Percentiles rank a stretch among this genome's conserved stretches.
Conservation (phyloP, 164 flowering plant genomes). For the Santalum album region DNA sequence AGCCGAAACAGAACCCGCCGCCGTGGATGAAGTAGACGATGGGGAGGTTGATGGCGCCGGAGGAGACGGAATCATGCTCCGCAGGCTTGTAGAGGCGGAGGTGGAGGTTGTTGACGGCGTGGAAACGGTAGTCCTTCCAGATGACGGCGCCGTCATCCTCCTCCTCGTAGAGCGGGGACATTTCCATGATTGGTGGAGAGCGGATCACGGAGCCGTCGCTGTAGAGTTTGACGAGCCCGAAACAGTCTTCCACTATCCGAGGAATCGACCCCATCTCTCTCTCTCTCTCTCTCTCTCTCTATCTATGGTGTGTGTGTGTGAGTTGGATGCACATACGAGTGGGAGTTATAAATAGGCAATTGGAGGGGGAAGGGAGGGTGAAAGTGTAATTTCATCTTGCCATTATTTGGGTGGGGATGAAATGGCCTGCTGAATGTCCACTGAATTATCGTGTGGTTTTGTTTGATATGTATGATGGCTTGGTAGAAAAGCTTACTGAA, state of each 20-base stretch:
- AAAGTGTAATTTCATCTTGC: background rate
- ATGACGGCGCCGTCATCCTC: conserved; percentile 12
- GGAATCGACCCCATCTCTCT: conserved; percentile 36
- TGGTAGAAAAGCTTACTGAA: too few relatives aligned
- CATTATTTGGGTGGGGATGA: too few relatives aligned
- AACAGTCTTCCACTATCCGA: conserved; percentile 43
- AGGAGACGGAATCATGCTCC: conserved; percentile 11
- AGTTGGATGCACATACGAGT: background rate
- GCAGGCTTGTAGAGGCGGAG: conserved; percentile 54
- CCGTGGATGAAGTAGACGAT: conserved; percentile 46
- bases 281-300: background rate
- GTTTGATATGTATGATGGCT: too few relatives aligned
- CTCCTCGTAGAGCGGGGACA: conserved; percentile 14
- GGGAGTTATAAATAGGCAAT: background rate
- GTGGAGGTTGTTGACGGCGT: conserved; percentile 25
- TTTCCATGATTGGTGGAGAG: conserved; percentile 7
- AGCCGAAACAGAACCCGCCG: conserved; percentile 64
- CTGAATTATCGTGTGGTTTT: too few relatives aligned
- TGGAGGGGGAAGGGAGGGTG: background rate
- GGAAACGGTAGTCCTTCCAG: conserved; percentile 41
- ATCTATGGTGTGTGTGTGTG: background rate
- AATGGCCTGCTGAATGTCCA: too few relatives aligned
- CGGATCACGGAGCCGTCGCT: conserved; percentile 51
- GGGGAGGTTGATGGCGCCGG: conserved; percentile 23
- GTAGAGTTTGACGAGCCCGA: conserved; percentile 36